Evolutionary conservation across 306 rosid genomes (phyloP).

Genomic region (Abrus precatorius): DNA sequence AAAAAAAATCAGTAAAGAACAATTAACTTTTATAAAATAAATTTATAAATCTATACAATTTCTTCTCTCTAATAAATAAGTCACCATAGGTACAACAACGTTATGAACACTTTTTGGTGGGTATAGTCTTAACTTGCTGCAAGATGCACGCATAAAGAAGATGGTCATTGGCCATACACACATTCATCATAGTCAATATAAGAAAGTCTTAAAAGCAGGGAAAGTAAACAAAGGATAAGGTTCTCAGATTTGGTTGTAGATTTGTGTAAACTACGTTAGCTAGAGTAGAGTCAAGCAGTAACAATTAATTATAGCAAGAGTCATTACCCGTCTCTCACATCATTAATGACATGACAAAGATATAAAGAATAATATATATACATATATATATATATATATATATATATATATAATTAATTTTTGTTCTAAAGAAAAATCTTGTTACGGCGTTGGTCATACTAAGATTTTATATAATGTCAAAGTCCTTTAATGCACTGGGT

Average conservation of each 20-base stretch:
- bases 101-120: background rate
- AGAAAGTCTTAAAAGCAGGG: constrained; percentile 10
- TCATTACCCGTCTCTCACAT: constrained; percentile 3
- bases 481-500: background rate
- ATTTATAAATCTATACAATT: too few species aligned
- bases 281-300: background rate
- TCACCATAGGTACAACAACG: background rate
- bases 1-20: too few species aligned
- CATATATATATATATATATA: too few species aligned
- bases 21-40: too few species aligned
- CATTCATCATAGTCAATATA: constrained; percentile 2
- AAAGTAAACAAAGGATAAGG: background rate
- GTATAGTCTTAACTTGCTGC: constrained; percentile 31
- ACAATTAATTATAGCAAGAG: background rate
- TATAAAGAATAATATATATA: too few species aligned
- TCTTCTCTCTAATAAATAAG: too few species aligned
- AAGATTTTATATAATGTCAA: background rate
- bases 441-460: too few species aligned
- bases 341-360: constrained; percentile 9
- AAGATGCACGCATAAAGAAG: background rate
- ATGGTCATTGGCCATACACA: background rate
- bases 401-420: too few species aligned
- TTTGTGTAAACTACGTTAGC: background rate
- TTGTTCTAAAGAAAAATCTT: too few species aligned
- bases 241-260: background rate